Conservation (phyloP, 345 rosid species). For the Melastoma malabathricum region DNA sequence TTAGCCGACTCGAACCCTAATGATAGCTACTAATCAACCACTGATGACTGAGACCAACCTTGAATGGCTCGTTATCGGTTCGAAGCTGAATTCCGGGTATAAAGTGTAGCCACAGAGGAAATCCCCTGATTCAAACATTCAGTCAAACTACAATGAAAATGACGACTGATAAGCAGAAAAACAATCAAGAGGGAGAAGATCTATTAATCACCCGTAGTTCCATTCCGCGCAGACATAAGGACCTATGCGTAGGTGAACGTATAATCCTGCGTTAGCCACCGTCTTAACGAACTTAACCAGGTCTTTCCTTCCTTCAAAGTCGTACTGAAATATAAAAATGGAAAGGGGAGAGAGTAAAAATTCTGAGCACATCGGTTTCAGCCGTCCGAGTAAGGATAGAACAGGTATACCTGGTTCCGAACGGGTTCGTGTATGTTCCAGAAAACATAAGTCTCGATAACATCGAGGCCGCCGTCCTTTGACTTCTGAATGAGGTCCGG, state of each 20-base stretch:
- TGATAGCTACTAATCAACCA: no score
- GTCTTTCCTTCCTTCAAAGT: conserved; percentile 85
- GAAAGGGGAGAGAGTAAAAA: not conserved
- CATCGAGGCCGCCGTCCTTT: conserved; percentile 88
- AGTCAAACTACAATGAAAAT: no score
- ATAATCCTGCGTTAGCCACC: conserved; percentile 75
- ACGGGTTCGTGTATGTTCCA: conserved; percentile 85
- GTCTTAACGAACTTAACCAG: conserved; percentile 70
- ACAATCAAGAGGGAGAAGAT: no score
- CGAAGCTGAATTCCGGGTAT: conserved; percentile 74
- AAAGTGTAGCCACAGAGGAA: conserved; percentile 91
- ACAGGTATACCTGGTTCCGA: conserved; percentile 45
- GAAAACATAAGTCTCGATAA: conserved; percentile 85
- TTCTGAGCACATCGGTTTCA: not conserved
- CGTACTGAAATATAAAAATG: conserved; percentile 29
- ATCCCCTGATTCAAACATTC: conserved; percentile 41
- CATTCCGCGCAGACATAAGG: conserved; percentile 96
- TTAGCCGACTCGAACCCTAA: not conserved
- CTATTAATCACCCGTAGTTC: conserved; percentile 64
- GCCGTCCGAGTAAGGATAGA: not conserved
- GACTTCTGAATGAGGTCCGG: conserved; percentile 87
- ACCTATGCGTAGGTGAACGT: conserved; percentile 87
- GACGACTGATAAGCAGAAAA: no score
- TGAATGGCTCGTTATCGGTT: conserved; percentile 69
- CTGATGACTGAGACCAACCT: no score